phyloP scores from a whole-genome alignment of 148 eudicot species.

The Rheum nobile region DNA sequence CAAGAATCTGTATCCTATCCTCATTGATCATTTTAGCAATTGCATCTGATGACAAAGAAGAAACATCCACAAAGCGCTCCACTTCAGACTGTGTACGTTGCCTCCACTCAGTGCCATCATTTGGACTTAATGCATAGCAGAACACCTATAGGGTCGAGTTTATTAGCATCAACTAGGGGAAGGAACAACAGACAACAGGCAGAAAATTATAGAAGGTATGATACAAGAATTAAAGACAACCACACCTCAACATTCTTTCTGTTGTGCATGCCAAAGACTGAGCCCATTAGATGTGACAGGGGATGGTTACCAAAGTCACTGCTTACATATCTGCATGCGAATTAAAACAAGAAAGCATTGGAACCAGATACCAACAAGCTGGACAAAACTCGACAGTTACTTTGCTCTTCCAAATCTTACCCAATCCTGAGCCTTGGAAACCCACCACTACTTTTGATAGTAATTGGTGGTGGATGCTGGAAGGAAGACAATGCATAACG shows the following conservation, averaged over 20 bases:
- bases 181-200: neutral
- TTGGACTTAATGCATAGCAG: constrained; percentile 89
- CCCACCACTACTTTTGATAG: constrained; percentile 53
- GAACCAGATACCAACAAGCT: neutral
- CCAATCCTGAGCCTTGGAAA: constrained; percentile 67
- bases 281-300: constrained; percentile 92
- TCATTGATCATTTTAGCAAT: constrained; percentile 81
- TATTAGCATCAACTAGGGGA: neutral
- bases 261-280: constrained; percentile 97
- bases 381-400: neutral
- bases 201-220: neutral
- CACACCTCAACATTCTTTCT: constrained; percentile 73
- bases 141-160: constrained; percentile 42
- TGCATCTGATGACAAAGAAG: constrained; percentile 72
- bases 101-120: constrained; percentile 93
- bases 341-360: neutral
- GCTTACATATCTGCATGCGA: constrained; percentile 65
- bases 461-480: constrained; percentile 60
- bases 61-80: constrained; percentile 84
- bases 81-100: constrained; percentile 73
- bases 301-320: constrained; percentile 98
- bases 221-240: neutral
- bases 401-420: constrained; percentile 27
- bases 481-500: constrained; percentile 72
- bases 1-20: constrained; percentile 75